phyloP scores from a whole-genome alignment of 805 yeast genomes.

The Suhomyces tanzawaensis region DNA sequence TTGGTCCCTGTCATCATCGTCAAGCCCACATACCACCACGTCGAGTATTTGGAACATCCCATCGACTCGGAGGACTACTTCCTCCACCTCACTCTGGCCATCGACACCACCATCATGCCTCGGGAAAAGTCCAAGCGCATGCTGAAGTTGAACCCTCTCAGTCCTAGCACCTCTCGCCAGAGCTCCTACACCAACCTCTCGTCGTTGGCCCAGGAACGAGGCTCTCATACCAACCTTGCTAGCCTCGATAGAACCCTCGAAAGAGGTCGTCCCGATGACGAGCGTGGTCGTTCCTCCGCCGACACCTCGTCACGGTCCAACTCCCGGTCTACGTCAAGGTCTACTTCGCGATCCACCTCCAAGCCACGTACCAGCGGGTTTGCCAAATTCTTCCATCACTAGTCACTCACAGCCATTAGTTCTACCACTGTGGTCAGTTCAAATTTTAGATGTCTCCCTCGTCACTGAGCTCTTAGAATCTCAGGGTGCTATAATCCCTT shows the following conservation, averaged over 20 bases:
- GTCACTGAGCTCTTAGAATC: no score
- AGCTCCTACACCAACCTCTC: constrained; percentile 17
- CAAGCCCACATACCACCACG: constrained; percentile 36
- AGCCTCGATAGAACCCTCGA: no score
- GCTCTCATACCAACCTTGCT: constrained; percentile 5
- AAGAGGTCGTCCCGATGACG: constrained; percentile 5
- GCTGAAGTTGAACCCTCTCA: constrained; percentile 12
- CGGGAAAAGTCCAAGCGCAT: constrained; percentile 18
- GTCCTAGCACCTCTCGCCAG: constrained; percentile 18
- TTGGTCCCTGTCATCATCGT: constrained; percentile 45
- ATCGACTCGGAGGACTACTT: constrained; percentile 36
- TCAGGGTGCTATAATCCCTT: no score
- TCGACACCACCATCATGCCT: constrained; percentile 14
- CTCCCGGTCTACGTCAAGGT: constrained; percentile 5
- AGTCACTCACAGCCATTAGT: no score
- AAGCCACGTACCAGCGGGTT: constrained; percentile 10
- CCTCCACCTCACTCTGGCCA: constrained; percentile 29
- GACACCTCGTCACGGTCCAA: background rate
- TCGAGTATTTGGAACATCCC: constrained; percentile 29
- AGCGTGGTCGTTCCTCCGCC: background rate
- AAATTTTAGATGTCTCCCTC: no score
- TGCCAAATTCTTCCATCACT: constrained; percentile 16
- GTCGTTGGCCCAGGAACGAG: constrained; percentile 12
- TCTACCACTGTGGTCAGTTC: no score
- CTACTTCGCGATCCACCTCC: constrained; percentile 18